Percentiles rank a stretch among this genome's conserved stretches.
These are phyloP conservation scores for Dovyalis caffra DNA, from an alignment of 345 rosid species.

Conservation along the genomic window DNA sequence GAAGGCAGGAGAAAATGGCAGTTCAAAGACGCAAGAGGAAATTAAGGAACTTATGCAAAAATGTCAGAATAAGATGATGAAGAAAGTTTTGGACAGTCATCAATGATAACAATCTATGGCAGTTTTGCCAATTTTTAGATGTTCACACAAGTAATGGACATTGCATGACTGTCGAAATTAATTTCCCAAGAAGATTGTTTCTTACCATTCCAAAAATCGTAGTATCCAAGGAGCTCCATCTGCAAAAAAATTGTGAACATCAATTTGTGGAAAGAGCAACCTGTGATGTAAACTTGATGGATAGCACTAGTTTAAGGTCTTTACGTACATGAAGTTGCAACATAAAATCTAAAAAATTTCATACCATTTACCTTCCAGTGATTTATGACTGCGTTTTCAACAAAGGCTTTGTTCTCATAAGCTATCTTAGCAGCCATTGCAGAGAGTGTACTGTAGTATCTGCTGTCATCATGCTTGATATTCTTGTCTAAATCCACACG, in stretches of 20 bases:
- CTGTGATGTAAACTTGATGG: too few species aligned
- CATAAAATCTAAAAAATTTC: neutral
- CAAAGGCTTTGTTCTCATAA: conserved; percentile 23
- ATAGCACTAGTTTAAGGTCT: too few species aligned
- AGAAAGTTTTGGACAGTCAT: too few species aligned
- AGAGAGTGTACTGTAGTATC: conserved; percentile 22
- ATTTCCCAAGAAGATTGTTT: neutral
- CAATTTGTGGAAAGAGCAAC: too few species aligned
- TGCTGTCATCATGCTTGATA: conserved; percentile 16
- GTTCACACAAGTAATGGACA: too few species aligned
- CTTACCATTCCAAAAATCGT: conserved; percentile 28
- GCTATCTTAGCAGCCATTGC: conserved; percentile 30
- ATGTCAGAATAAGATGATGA: too few species aligned
- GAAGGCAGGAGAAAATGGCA: too few species aligned
- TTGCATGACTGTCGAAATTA: too few species aligned
- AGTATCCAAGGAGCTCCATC: conserved; percentile 20
- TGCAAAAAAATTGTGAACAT: neutral
- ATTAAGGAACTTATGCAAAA: too few species aligned
- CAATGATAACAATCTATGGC: too few species aligned
- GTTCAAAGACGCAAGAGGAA: too few species aligned
- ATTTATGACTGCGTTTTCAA: conserved; percentile 17
- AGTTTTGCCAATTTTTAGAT: too few species aligned
- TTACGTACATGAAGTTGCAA: neutral
- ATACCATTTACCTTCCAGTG: conserved; percentile 20
- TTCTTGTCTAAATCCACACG: conserved; percentile 20